Percentiles rank a stretch among this genome's conserved stretches.
Conservation (phyloP, 2,329 filamentous ascomycete species). For the Pseudomassariella vexata region DNA sequence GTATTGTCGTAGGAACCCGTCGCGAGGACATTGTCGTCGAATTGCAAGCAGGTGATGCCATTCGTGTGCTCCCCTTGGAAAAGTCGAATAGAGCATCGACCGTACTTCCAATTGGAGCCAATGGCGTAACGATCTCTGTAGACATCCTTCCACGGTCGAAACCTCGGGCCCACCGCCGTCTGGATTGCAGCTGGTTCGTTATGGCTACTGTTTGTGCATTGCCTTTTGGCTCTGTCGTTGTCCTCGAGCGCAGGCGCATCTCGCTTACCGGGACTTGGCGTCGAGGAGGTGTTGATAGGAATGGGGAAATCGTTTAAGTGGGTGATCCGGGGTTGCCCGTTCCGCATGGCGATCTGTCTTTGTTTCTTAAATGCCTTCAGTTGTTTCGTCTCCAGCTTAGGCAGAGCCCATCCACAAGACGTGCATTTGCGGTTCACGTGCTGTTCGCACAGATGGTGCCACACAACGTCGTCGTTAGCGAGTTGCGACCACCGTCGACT, state of each 20-base stretch:
- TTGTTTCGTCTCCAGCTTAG: conserved; percentile 81
- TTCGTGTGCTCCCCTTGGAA: conserved; percentile 81
- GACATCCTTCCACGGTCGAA: conserved; percentile 89
- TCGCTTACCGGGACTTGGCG: too few relatives aligned
- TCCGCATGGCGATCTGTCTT: conserved; percentile 55
- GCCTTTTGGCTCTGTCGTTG: conserved; percentile 26
- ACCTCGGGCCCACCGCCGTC: conserved; percentile 39
- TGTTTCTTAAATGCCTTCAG: conserved; percentile 82
- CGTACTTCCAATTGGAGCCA: conserved; percentile 96
- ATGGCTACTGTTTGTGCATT: conserved; percentile 18
- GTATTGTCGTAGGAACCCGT: conserved; percentile 94
- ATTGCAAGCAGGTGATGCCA: conserved; percentile 62
- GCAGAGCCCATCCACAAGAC: conserved; percentile 94
- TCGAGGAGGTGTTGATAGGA: too few relatives aligned
- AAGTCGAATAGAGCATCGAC: conserved; percentile 75
- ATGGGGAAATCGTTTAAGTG: too few relatives aligned
- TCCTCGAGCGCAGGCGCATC: conserved; percentile 20
- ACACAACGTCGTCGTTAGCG: conserved; percentile 96
- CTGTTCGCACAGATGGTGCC: conserved; percentile 96
- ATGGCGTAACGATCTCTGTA: conserved; percentile 95
- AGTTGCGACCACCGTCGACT: conserved; percentile 81
- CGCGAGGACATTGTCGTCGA: conserved; percentile 85
- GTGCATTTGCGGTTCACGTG: conserved; percentile 77
- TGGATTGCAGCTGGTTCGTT: too few relatives aligned
- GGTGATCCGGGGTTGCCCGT: conserved; percentile 18